These are phyloP conservation scores for Boletus insuetus DNA, from an alignment of 768 basidiomycete species.

Conservation along the genomic window DNA sequence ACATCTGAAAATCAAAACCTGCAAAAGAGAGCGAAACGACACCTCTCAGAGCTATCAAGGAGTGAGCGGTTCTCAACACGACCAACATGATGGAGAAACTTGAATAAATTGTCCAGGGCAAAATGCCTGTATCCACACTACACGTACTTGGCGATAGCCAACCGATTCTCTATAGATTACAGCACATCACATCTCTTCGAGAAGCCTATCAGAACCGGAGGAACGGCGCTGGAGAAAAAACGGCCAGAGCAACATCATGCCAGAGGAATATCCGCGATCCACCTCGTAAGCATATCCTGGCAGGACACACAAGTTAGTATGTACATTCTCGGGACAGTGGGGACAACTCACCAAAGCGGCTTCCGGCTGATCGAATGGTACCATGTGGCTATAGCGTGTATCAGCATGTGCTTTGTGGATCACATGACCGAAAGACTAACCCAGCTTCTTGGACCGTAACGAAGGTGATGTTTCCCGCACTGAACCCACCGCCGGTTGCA, in stretches of 20 bases:
- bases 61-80: neutral
- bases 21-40: no score
- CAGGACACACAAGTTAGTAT: neutral
- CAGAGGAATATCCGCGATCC: slow-evolving; percentile 55
- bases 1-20: no score
- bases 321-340: neutral
- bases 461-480: slow-evolving; percentile 84
- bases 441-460: slow-evolving; percentile 57
- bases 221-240: neutral
- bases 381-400: slow-evolving; percentile 66
- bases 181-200: neutral
- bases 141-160: neutral
- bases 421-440: slow-evolving; percentile 38
- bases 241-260: slow-evolving; percentile 5
- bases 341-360: slow-evolving; percentile 63
- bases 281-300: slow-evolving; percentile 59
- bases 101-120: neutral
- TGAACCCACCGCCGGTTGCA: slow-evolving; percentile 60
- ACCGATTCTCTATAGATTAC: neutral
- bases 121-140: neutral
- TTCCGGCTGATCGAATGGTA: slow-evolving; percentile 87
- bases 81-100: neutral
- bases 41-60: no score
- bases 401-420: neutral
- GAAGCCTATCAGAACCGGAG: neutral